Evolutionary conservation across 148 eudicot genomes (phyloP), one percentile per base, ranked within the genome.

Genomic region (Heliamphora exappendiculata): DNA sequence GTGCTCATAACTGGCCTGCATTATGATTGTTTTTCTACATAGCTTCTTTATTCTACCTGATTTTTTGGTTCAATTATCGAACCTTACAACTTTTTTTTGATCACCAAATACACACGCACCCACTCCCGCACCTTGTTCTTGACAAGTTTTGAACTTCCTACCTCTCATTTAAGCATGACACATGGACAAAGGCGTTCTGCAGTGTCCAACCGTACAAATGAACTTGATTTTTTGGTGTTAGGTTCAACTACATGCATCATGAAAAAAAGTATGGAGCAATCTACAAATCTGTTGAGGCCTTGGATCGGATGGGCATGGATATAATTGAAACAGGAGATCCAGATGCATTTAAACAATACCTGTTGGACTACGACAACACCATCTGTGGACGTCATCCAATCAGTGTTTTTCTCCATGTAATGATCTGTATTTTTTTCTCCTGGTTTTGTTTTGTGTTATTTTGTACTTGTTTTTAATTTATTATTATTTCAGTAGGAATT

Each of bases 361-460:
- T 95, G 60, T 80, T 45, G 69, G 90, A 95, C 84, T 93, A 85
- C 16, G 99, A 93, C 51, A 95, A 95, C 85, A 95, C 98, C 47
- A 95, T 95, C 34, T 95, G 99, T 83, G 99, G 99, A 69, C 98
- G 99, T 28, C 97, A 93, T 83, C 98, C 99, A 9, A 95, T 95
- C 76, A 86, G 93, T 67, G 94, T 95, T 62, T 93, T 93, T 74
- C 97, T 93, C 82, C 96, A 95, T 86, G 99, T 93, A 93, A 94
- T n/a, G n/a, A n/a, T n/a, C n/a, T n/a, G n/a, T n/a, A n/a, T n/a
- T n/a, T n/a, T n/a, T n/a, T n/a, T n/a, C n/a, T n/a, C n/a, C n/a
- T n/a, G n/a, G n/a, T n/a, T n/a, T n/a, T n/a, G n/a, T n/a, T n/a
- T n/a, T n/a, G n/a, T n/a, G n/a, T n/a, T n/a, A 80, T 81, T 49